Base-by-base conservation (phyloP, 192 early-diverging fungal species). In the Podila minutissima region DNA sequence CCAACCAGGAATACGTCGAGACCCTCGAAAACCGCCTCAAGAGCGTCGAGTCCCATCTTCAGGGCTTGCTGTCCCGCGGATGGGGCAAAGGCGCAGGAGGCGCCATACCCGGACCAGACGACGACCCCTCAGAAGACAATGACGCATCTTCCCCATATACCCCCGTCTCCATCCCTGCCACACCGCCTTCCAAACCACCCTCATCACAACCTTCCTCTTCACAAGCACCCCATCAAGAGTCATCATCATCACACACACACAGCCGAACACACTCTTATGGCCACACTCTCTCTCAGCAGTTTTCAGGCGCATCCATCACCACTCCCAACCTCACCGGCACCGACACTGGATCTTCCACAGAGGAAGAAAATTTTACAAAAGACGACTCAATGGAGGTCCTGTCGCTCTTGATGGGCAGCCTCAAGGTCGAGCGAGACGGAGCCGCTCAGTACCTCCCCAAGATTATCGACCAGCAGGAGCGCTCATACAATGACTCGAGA, bases 1-100 rank as follows among this genome's bases (percentile, higher is more conserved):
- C 77, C 31, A 81, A 81, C 37, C 77, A 81, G 41, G 77, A 81
- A 55, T 81, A 81, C 64, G 77, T 81, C 49, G 77, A 81, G 35
- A 81, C 77, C n/a, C 71, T 81, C 6, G 77, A 81, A 33, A 81
- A 81, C 51, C 48, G 77, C 7, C 77, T 81, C 6, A 72, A 73
- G 62, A 73, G 71, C 49, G 77, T 81, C 28, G 77, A 81, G 29
- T 81, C 77, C 0, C 77, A 81, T 60, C 71, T 81, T 17, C 77
- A 81, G 2, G 77, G 77, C 32, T 62, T 81, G 4, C 71, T 81
- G 46, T 72, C 77, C 3, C 77, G 77, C 41, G 77, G 77, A 17
- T 73, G 55, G 55, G 77, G 77, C 51, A 72, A 68, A 51, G 64
- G 61, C 19, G 31, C 62, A 26, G 22, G 35, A 17, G 35, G n/a